These are phyloP conservation scores for Spathaspora sp. DNA, from an alignment of 1,139 yeast genomes.

Conservation along the genomic window DNA sequence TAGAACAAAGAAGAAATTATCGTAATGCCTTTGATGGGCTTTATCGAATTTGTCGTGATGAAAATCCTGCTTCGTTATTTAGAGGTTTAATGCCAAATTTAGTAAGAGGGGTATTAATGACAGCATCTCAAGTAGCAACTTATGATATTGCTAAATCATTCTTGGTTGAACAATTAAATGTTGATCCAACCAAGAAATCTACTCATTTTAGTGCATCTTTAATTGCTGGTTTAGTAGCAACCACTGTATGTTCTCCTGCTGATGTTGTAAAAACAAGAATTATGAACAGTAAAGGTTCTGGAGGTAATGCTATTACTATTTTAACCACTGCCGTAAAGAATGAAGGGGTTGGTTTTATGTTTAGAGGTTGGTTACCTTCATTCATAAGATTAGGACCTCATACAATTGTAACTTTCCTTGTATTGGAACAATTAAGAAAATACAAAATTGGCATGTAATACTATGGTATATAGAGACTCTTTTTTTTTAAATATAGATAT, in stretches of 20 bases:
- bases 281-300: conserved; percentile 65
- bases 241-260: conserved; percentile 89
- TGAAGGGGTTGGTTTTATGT: conserved; percentile 79
- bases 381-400: conserved; percentile 88
- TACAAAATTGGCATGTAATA: conserved; percentile 50
- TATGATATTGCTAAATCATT: conserved; percentile 73
- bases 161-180: conserved; percentile 48
- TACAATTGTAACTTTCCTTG: conserved; percentile 81
- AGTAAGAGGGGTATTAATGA: conserved; percentile 82
- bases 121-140: conserved; percentile 88
- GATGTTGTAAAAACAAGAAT: conserved; percentile 88
- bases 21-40: conserved; percentile 79
- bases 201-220: conserved; percentile 80
- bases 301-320: conserved; percentile 50
- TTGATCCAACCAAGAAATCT: conserved; percentile 61
- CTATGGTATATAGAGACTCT: not conserved
- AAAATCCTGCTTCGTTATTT: conserved; percentile 60
- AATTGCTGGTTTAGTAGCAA: conserved; percentile 81
- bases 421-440: conserved; percentile 72
- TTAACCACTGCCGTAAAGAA: conserved; percentile 55
- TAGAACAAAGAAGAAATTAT: conserved; percentile 68
- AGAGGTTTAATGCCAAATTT: conserved; percentile 79
- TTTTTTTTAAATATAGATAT: not conserved
- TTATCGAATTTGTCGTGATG: conserved; percentile 56
- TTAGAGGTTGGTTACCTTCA: conserved; percentile 89